Percentiles rank a stretch among this genome's conserved stretches.
Evolutionary conservation across 2,329 filamentous ascomycete species (phyloP).

Genomic region (Sclerotinia trifoliorum): DNA sequence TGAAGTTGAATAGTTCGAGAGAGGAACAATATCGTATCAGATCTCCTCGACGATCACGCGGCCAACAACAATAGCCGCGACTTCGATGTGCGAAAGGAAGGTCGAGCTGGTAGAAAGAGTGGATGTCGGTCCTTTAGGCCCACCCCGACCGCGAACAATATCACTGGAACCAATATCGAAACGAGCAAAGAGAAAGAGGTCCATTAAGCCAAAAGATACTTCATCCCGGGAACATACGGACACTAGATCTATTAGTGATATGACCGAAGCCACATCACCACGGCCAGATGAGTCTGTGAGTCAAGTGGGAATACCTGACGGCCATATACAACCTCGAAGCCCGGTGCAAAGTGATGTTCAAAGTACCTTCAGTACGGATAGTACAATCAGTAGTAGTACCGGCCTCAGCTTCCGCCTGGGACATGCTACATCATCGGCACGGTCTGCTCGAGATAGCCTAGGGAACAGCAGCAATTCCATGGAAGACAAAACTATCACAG

Average conservation of each 20-base stretch:
- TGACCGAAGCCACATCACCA: slow-evolving; percentile 29
- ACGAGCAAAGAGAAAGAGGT: slow-evolving; percentile 53
- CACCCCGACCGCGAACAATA: slow-evolving; percentile 77
- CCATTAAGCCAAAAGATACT: slow-evolving; percentile 30
- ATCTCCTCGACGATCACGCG: slow-evolving; percentile 86
- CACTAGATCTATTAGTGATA: slow-evolving; percentile 31
- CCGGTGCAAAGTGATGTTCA: slow-evolving; percentile 54
- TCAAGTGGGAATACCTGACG: slow-evolving; percentile 40
- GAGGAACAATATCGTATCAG: slow-evolving; percentile 88
- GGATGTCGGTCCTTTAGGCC: slow-evolving; percentile 73
- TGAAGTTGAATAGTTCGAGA: slow-evolving; percentile 71
- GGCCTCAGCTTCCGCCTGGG: slow-evolving; percentile 47
- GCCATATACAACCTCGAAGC: slow-evolving; percentile 47
- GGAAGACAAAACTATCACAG: slow-evolving; percentile 76
- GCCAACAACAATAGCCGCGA: slow-evolving; percentile 81
- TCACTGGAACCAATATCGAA: slow-evolving; percentile 84
- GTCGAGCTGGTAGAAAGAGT: slow-evolving; percentile 78
- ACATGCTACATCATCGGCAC: slow-evolving; percentile 40
- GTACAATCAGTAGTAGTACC: slow-evolving; percentile 45
- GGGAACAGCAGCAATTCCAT: slow-evolving; percentile 51
- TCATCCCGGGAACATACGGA: slow-evolving; percentile 31
- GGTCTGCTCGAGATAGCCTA: slow-evolving; percentile 48
- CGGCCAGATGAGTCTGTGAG: slow-evolving; percentile 38
- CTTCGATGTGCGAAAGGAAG: slow-evolving; percentile 75
- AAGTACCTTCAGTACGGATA: slow-evolving; percentile 71